Base-by-base conservation (phyloP, 1,284 basidiomycete species). In the Neolentinus lepideus region DNA sequence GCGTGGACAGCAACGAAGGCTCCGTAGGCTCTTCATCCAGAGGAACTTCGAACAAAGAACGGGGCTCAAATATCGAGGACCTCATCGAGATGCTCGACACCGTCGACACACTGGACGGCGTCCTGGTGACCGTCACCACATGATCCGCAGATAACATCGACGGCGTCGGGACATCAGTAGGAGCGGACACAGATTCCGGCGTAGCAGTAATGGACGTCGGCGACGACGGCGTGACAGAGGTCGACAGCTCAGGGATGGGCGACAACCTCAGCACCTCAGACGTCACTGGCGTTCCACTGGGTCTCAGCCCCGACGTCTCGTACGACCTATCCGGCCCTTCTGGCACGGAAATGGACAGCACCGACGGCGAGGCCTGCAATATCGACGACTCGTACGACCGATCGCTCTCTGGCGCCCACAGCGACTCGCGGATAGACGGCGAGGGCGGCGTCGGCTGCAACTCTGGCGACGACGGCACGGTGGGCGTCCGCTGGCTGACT, bases 311-410 rank as follows among this genome's bases (percentile, higher is more conserved):
- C 2, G 73, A 74, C 4, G 74, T 75, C 54, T 89, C 87, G 58
- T 83, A 85, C 0, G 85, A 87, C 0, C 64, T 69, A 60, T 89
- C 87, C 1, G 67, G 71, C 1, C 75, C 78, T 52, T 88, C 84
- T 1, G 75, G 78, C 26, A 86, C 63, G 0, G 77, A 78, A 22
- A 81, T 61, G 0, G 84, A 83, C 51, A 75, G 74, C 2, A 83
- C 68, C 14, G 85, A 84, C 22, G 85, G 85, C 0, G 86, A 88
- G 0, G 87, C 83, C 10, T 72, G 73, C 22, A 90, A 70, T 16
- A 85, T 68, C 0, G 84, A 84, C 0, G 86, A 87, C 33, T 89
- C 86, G 59, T 85, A 90, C 0, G 87, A 85, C 9, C 72, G 61
- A 57, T 88, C 80, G 0, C 81, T 82, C 61, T 83, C 81, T 2